A percentile compares a stretch with the other conserved stretches of the same genome.
Conservation (phyloP, 1,284 basidiomycete species). For the Puccinia hordei region DNA sequence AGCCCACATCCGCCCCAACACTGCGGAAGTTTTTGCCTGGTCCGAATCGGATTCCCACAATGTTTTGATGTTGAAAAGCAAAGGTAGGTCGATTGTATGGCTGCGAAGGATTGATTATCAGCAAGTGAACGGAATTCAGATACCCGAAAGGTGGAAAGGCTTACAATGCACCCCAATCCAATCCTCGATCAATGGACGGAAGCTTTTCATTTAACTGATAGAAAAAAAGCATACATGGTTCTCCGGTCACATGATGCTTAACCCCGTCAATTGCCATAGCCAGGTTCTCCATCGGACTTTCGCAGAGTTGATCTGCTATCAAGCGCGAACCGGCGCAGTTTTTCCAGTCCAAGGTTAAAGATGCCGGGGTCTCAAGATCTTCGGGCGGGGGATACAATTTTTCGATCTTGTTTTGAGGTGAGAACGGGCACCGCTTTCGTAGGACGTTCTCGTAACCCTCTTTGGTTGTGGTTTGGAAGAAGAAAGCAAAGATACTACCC, state of each 20-base stretch:
- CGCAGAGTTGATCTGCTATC: constrained; percentile 21
- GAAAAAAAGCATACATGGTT: constrained; percentile 31
- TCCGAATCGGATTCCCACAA: constrained; percentile 33
- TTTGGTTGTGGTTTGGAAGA: constrained; percentile 29
- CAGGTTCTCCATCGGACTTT: constrained; percentile 37
- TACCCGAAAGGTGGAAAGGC: neutral
- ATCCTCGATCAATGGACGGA: constrained; percentile 23
- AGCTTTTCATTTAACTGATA: constrained; percentile 35
- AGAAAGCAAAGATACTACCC: constrained; percentile 43
- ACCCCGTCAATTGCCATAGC: constrained; percentile 23
- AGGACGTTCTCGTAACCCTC: constrained; percentile 31
- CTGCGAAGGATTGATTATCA: neutral
- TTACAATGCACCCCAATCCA: constrained; percentile 34
- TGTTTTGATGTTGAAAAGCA: constrained; percentile 40
- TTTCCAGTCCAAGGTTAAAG: constrained; percentile 23
- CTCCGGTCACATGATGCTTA: constrained; percentile 22
- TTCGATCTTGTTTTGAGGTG: constrained; percentile 23
- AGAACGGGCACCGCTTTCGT: constrained; percentile 18
- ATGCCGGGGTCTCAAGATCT: neutral
- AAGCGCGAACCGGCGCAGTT: constrained; percentile 7
- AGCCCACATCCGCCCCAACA: constrained; percentile 33
- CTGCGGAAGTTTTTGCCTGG: constrained; percentile 34
- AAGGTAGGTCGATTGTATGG: constrained; percentile 35
- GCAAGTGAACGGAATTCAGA: neutral
- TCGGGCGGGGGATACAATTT: constrained; percentile 23